Base-by-base conservation (phyloP, 305 asterid genomes). In the Andrographis paniculata region DNA sequence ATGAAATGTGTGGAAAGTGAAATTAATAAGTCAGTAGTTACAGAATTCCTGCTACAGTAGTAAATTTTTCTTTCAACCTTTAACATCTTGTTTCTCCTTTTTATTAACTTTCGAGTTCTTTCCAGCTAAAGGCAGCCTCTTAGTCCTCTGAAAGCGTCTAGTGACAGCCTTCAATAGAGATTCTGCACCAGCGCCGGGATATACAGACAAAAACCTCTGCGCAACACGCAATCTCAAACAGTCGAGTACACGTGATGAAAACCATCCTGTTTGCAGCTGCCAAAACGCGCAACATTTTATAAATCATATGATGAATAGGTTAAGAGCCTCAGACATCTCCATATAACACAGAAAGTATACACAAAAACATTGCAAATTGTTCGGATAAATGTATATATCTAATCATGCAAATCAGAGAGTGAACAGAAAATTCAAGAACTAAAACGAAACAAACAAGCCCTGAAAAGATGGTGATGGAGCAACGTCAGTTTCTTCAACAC, bases 181-280 rank as follows among this genome's bases (percentile, higher is more conserved):
- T 59, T 77, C 77, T 42, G 80, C 93, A 61, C 84, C 94, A 23
- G 65, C 52, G 58, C 74, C 85, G 0, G 95, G 92, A 61, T 70
- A 89, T 20, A 71, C 67, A 24, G 94, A 73, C 62, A 89, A 63
- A 64, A 85, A 89, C 70, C 88, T 78, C 74, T 79, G 77, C 57
- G 94, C 79, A 59, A 85, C 87, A 39, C 87, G 66, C 35, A 68
- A 57, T 45, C 98, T 74, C 72, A 89, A 64, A 63, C 74, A 65
- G 55, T 82, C 78, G 36, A 80, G 61, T 53, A 64, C 56, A 33
- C 65, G 70, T 14, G 76, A 47, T 42, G 94, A 60, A 73, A 82
- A 82, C 98, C 98, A 89, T 55, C 98, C 98, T 33, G 84, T 76
- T 62, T 61, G 67, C 59, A 70, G 73, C 95, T 88, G 84, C 55